Conservation (phyloP, 2,329 filamentous ascomycete genomes). For the Byssoonygena ceratinophila region DNA sequence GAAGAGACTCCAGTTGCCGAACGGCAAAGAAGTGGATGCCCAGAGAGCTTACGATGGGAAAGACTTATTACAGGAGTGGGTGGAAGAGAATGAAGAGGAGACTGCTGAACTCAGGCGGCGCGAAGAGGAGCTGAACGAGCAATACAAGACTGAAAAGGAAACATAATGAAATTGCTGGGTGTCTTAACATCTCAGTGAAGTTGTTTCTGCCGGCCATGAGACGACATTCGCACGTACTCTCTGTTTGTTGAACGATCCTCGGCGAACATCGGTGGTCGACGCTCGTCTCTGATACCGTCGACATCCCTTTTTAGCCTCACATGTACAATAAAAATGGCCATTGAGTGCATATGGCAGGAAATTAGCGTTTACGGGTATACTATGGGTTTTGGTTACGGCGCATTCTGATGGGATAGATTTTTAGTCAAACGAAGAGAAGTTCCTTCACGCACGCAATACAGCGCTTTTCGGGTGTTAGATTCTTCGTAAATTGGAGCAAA, state of each 20-base stretch:
- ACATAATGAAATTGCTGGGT: neutral
- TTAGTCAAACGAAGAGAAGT: slow-evolving; percentile 2
- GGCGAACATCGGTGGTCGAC: neutral
- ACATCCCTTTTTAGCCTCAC: neutral
- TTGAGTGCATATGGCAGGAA: slow-evolving; percentile 7
- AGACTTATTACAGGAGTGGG: slow-evolving; percentile 33
- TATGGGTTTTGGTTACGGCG: slow-evolving; percentile 6
- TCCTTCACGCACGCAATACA: neutral
- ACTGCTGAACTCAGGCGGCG: slow-evolving; percentile 16
- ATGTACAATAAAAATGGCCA: slow-evolving; percentile 8
- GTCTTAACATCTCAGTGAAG: neutral
- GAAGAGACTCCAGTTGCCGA: slow-evolving; percentile 22
- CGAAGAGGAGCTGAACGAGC: slow-evolving; percentile 10
- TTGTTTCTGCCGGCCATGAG: neutral
- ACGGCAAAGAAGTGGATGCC: slow-evolving; percentile 9
- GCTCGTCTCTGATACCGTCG: neutral
- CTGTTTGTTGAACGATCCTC: neutral
- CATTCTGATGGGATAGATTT: neutral
- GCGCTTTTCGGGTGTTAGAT: neutral
- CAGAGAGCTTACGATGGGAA: slow-evolving; percentile 26
- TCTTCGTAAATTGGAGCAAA: neutral
- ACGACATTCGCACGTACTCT: neutral
- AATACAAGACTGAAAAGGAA: neutral
- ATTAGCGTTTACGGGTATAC: slow-evolving; percentile 9
- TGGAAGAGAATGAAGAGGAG: slow-evolving; percentile 29